phyloP scores from a whole-genome alignment of 164 flowering plant species.

The Umbilicus rupestris region DNA sequence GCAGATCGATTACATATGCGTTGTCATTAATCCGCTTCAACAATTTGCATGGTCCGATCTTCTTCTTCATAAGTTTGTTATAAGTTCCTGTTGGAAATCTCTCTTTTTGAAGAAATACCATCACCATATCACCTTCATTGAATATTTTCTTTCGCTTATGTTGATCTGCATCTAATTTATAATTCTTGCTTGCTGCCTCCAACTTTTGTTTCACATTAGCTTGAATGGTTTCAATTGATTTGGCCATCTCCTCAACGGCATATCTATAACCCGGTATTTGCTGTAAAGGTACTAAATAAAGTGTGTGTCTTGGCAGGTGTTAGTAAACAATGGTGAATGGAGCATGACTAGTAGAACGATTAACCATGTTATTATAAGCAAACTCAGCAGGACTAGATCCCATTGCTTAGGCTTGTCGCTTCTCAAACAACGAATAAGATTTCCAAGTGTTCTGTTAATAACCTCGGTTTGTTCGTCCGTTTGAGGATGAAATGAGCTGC shows the following conservation, averaged over 20 bases:
- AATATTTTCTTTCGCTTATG: background rate
- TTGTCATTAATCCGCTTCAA: slow-evolving; percentile 9
- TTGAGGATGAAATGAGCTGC: slow-evolving; percentile 5
- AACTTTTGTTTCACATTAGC: background rate
- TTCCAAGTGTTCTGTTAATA: background rate
- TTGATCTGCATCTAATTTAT: slow-evolving; percentile 3
- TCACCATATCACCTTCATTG: slow-evolving; percentile 11
- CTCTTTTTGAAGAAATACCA: slow-evolving; percentile 15
- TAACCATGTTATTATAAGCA: slow-evolving; percentile 9
- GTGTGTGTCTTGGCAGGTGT: background rate
- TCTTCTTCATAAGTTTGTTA: slow-evolving; percentile 11
- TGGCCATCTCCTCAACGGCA: background rate
- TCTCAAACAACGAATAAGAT: slow-evolving; percentile 1
- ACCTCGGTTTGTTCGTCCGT: slow-evolving; percentile 9
- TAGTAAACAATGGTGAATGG: background rate
- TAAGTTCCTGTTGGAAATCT: slow-evolving; percentile 11
- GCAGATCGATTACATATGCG: slow-evolving; percentile 14
- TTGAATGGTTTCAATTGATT: background rate
- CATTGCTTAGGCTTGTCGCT: slow-evolving; percentile 9
- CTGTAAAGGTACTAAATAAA: background rate
- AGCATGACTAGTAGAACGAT: background rate
- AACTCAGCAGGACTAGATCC: slow-evolving; percentile 11
- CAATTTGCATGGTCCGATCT: slow-evolving; percentile 2
- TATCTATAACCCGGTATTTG: background rate
- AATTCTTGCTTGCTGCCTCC: background rate